Evolutionary conservation across 2,329 filamentous ascomycete genomes (phyloP), one percentile per base, ranked within the genome.

Genomic region (Neopestalotiopsis sp.): DNA sequence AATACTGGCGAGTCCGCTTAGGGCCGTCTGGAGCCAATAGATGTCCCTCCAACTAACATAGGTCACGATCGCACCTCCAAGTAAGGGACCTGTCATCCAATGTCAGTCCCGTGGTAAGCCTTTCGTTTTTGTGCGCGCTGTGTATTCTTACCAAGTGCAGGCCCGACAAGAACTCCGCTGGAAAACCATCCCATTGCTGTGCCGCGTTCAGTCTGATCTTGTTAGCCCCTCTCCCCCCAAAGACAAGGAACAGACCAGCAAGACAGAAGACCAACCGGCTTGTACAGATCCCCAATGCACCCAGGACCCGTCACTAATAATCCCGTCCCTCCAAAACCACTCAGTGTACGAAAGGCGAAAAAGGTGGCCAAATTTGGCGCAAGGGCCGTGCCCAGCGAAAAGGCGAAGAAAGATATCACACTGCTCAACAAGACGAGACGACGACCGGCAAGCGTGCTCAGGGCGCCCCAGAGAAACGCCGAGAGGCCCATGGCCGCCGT

Each of bases 401-500:
- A 92, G 1, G 80, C 85, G 58, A 87, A 86, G 78, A 93, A 92
- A 1, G 92, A 80, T 1, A 86, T 76, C 0, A 87, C 61, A 45
- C 67, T 42, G 61, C 20, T 28, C 65, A 77, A 82, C 73, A 67
- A 53, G 74, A 87, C 85, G 67, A 79, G 79, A 71, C 85, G 80
- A 67, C 87, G 81, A 3, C 87, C 88, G 72, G 85, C 88, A 12
- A 88, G 84, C 70, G 88, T 86, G 67, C 88, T 89, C 57, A 92
- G 79, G 0, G 91, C 91, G 0, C 91, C 91, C 85, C 90, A 93
- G 67, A 93, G 86, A 7, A 88, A 85, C 1, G 90, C 87, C 2
- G 84, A 85, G 5, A 92, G 72, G 0, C 90, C 91, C 91, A 93
- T 93, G 75, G 90, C 91, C 2, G 92, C 79, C 81, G 93, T 84